phyloP scores from a whole-genome alignment of 2,329 filamentous ascomycete species.

The Plectosphaerella sp. region DNA sequence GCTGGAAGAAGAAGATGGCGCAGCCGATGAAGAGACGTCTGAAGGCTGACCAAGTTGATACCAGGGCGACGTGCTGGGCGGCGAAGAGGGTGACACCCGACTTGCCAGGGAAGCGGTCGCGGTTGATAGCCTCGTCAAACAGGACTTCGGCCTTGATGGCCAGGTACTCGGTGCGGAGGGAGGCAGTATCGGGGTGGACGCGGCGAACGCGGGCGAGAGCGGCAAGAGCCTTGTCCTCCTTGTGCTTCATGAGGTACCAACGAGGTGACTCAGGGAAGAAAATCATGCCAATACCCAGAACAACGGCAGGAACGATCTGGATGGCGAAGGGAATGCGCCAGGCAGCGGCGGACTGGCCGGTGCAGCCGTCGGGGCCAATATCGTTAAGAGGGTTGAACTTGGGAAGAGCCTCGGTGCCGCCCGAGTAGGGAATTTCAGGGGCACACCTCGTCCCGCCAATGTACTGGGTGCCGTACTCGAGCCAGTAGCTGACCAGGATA shows the following conservation, averaged over 20 bases:
- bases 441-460: slow-evolving; percentile 40
- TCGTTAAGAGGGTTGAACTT: slow-evolving; percentile 37
- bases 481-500: slow-evolving; percentile 37
- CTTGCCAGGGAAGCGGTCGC: slow-evolving; percentile 23
- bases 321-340: slow-evolving; percentile 45
- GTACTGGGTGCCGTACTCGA: slow-evolving; percentile 34
- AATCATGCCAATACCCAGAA: slow-evolving; percentile 50
- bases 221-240: slow-evolving; percentile 23
- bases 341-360: slow-evolving; percentile 35
- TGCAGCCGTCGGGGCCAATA: slow-evolving; percentile 34
- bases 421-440: slow-evolving; percentile 39
- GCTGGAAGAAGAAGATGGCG: slow-evolving; percentile 54
- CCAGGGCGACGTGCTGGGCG: slow-evolving; percentile 22
- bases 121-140: slow-evolving; percentile 24
- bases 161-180: slow-evolving; percentile 25
- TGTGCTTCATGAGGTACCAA: slow-evolving; percentile 23
- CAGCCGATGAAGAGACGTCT: slow-evolving; percentile 50
- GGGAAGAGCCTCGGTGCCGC: slow-evolving; percentile 28
- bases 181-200: slow-evolving; percentile 22
- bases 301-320: slow-evolving; percentile 52
- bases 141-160: slow-evolving; percentile 30
- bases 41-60: slow-evolving; percentile 19
- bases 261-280: slow-evolving; percentile 40
- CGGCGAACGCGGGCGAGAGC: slow-evolving; percentile 26
- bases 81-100: slow-evolving; percentile 21